phyloP scores from a whole-genome alignment of 768 basidiomycete species.

The Postia placenta region DNA sequence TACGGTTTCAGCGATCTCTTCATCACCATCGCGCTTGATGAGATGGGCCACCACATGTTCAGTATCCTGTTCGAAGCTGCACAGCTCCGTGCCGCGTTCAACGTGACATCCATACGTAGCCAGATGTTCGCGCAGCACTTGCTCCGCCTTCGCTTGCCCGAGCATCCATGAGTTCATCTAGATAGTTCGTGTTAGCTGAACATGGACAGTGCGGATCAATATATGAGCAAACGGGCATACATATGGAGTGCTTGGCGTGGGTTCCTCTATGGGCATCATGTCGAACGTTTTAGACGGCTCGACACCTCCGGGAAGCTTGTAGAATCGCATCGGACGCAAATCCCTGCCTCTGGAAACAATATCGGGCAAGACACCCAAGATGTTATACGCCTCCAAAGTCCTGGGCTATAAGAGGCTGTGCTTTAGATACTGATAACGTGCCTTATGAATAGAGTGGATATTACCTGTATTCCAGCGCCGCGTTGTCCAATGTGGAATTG shows the following conservation, averaged over 20 bases:
- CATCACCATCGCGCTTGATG: constrained; percentile 16
- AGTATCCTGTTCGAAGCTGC: constrained; percentile 25
- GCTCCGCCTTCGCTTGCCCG: constrained; percentile 20
- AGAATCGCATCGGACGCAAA: constrained; percentile 5
- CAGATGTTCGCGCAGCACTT: constrained; percentile 25
- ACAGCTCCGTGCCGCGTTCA: constrained; percentile 30
- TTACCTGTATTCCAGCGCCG: constrained; percentile 23
- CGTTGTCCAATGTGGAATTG: constrained; percentile 18
- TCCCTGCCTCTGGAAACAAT: neutral
- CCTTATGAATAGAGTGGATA: neutral
- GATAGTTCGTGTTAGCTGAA: neutral
- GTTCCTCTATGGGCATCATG: neutral
- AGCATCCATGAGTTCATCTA: neutral
- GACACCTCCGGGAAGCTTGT: constrained; percentile 15
- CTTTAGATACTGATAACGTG: neutral
- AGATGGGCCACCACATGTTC: constrained; percentile 25
- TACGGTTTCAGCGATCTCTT: constrained; percentile 22
- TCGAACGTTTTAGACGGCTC: constrained; percentile 2
- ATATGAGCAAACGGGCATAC: neutral
- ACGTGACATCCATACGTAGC: constrained; percentile 22
- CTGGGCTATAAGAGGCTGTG: constrained; percentile 10
- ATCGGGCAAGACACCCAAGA: constrained; percentile 16
- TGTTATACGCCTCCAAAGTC: constrained; percentile 14
- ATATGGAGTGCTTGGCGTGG: constrained; percentile 10
- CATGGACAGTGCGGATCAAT: neutral